phyloP scores from a whole-genome alignment of 2,329 filamentous ascomycete genomes.

The Shiraia sp. region DNA sequence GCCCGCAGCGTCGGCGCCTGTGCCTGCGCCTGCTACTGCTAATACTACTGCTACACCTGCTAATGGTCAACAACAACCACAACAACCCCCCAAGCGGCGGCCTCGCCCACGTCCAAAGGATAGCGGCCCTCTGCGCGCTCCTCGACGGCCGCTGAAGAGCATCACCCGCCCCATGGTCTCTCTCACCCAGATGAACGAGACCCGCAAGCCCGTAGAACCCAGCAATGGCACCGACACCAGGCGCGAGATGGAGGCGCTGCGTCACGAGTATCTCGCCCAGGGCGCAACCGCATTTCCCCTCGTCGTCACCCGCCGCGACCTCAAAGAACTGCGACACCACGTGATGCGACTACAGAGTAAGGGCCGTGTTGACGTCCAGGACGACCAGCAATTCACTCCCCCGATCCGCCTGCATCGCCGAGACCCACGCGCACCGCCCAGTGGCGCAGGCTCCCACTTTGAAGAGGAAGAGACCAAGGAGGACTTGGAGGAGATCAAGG shows the following conservation, averaged over 20 bases:
- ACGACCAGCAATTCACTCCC: constrained; percentile 82
- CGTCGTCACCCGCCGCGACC: constrained; percentile 77
- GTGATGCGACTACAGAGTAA: constrained; percentile 77
- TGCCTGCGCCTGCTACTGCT: constrained; percentile 28
- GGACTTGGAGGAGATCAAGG: constrained; percentile 67
- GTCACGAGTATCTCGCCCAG: constrained; percentile 29
- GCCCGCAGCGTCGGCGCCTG: constrained; percentile 21
- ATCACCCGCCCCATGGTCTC: constrained; percentile 38
- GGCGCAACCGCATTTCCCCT: constrained; percentile 58
- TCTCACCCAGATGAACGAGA: constrained; percentile 39
- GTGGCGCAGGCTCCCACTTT: constrained; percentile 43
- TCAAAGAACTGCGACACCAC: constrained; percentile 82
- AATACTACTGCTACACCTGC: too few species aligned
- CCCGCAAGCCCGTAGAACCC: constrained; percentile 14
- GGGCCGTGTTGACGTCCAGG: constrained; percentile 66
- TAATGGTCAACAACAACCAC: too few species aligned
- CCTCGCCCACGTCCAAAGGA: constrained; percentile 41
- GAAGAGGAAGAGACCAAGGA: constrained; percentile 64
- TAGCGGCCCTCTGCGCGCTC: constrained; percentile 37
- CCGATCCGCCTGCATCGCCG: constrained; percentile 88
- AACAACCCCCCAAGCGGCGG: constrained; percentile 30
- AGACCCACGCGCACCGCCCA: constrained; percentile 70
- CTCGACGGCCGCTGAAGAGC: constrained; percentile 38
- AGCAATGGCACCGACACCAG: constrained; percentile 12
- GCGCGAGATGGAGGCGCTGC: constrained; percentile 25